phyloP scores from a whole-genome alignment of 2,329 filamentous ascomycete genomes.

The Emericellopsis atlantica region DNA sequence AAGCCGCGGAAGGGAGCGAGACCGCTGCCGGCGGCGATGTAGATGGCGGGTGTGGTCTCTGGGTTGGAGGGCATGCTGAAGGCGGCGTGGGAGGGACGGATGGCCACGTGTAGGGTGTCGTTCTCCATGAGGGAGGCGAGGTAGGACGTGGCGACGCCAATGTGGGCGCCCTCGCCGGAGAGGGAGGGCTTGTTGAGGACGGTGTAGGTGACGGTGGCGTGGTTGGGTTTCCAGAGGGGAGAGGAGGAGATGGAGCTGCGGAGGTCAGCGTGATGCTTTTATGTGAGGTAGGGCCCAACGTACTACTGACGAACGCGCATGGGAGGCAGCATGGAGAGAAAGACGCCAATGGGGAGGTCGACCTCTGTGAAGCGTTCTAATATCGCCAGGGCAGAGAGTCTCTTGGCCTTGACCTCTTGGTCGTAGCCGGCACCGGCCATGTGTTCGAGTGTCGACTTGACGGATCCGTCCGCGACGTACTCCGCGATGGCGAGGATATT shows the following conservation, averaged over 20 bases:
- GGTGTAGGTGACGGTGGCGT: constrained; percentile 50
- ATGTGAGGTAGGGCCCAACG: too few relatives aligned
- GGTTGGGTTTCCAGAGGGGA: constrained; percentile 39
- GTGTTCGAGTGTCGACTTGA: constrained; percentile 17
- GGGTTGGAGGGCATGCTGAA: constrained; percentile 31
- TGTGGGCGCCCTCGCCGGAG: constrained; percentile 27
- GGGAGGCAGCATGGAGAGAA: constrained; percentile 50
- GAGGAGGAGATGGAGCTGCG: constrained; percentile 54
- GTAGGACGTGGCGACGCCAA: constrained; percentile 47
- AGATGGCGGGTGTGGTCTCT: constrained; percentile 29
- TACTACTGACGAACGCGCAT: constrained; percentile 32
- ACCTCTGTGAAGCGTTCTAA: constrained; percentile 43
- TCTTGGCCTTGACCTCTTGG: constrained; percentile 29
- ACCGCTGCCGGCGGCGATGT: constrained; percentile 34
- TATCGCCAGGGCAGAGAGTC: constrained; percentile 45
- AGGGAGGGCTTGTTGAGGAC: constrained; percentile 42
- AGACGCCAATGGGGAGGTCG: constrained; percentile 42
- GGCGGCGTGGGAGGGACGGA: constrained; percentile 18
- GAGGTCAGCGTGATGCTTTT: not conserved
- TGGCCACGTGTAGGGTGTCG: constrained; percentile 31
- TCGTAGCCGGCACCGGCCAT: constrained; percentile 24
- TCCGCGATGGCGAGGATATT: constrained; percentile 10
- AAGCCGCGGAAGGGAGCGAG: constrained; percentile 49
- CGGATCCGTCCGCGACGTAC: constrained; percentile 16
- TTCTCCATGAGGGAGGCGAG: constrained; percentile 29